Conservation (phyloP, 1,284 basidiomycete genomes). For the Ustilago trichophora region DNA sequence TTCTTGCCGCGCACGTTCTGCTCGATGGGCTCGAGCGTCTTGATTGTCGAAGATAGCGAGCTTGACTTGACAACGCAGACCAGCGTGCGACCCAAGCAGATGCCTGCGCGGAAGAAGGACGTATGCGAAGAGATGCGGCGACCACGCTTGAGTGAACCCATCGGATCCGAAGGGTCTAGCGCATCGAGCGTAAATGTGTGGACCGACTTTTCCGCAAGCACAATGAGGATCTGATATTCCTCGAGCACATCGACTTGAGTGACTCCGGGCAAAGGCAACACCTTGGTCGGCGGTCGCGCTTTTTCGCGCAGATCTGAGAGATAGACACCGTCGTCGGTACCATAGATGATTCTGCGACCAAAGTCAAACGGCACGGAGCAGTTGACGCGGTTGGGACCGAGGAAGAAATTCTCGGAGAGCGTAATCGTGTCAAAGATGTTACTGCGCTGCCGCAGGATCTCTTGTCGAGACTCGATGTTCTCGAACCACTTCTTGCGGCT, state of each 20-base stretch:
- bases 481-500: slow-evolving; percentile 95
- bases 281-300: slow-evolving; percentile 80
- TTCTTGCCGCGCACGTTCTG: slow-evolving; percentile 81
- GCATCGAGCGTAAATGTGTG: slow-evolving; percentile 96
- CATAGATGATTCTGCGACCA: slow-evolving; percentile 89
- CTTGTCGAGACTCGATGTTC: slow-evolving; percentile 87
- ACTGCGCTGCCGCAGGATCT: slow-evolving; percentile 82
- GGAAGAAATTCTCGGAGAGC: slow-evolving; percentile 87
- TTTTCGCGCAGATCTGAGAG: slow-evolving; percentile 82
- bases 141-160: slow-evolving; percentile 88
- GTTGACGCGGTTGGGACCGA: slow-evolving; percentile 78
- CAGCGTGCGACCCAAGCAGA: slow-evolving; percentile 90
- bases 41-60: slow-evolving; percentile 94
- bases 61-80: slow-evolving; percentile 98
- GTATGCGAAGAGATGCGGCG: slow-evolving; percentile 96
- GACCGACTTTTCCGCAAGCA: slow-evolving; percentile 87
- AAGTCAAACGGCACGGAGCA: slow-evolving; percentile 91
- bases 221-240: slow-evolving; percentile 93
- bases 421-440: slow-evolving; percentile 85
- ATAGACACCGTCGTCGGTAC: slow-evolving; percentile 96
- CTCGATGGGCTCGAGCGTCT: slow-evolving; percentile 95
- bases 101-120: slow-evolving; percentile 95
- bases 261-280: slow-evolving; percentile 87
- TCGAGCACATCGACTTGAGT: slow-evolving; percentile 96
- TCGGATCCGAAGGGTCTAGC: slow-evolving; percentile 87